These are phyloP conservation scores for Cicer chorassanicum DNA, from an alignment of 306 rosid species.

Conservation along the genomic window DNA sequence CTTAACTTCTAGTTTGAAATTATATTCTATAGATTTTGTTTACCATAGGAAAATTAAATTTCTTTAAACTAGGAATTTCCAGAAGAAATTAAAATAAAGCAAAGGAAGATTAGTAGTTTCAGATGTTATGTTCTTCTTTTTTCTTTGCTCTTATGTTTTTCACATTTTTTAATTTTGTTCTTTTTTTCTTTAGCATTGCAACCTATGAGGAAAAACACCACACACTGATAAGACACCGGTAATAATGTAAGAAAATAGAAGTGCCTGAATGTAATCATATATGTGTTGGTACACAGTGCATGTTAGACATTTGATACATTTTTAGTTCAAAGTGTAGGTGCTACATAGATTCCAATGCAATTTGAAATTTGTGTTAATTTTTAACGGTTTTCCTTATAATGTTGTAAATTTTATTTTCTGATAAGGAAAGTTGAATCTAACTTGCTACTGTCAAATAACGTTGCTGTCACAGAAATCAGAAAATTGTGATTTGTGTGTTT, in stretches of 20 bases:
- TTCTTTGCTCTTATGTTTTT: slow-evolving; percentile 16
- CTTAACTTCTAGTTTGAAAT: not conserved
- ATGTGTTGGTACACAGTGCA: too few relatives aligned
- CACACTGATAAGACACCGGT: too few relatives aligned
- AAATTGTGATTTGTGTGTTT: slow-evolving; percentile 13
- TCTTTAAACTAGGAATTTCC: not conserved
- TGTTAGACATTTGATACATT: too few relatives aligned
- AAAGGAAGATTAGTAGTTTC: not conserved
- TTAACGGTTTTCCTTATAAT: not conserved
- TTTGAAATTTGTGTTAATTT: not conserved
- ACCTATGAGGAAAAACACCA: too few relatives aligned
- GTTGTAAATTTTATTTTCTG: slow-evolving; percentile 3
- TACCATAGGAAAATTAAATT: not conserved
- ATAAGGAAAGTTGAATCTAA: not conserved
- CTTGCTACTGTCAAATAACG: not conserved
- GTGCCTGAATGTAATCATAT: too few relatives aligned
- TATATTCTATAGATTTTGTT: not conserved
- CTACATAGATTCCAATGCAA: not conserved
- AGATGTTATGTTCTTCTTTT: not conserved
- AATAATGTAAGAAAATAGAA: too few relatives aligned
- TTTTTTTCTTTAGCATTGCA: too few relatives aligned
- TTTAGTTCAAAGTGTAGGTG: too few relatives aligned
- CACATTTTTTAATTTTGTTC: not conserved
- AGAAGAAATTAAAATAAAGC: slow-evolving; percentile 16
- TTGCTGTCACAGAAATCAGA: not conserved